Conservation (phyloP, 2,329 filamentous ascomycete species). For the Pestalotiopsis sp. region DNA sequence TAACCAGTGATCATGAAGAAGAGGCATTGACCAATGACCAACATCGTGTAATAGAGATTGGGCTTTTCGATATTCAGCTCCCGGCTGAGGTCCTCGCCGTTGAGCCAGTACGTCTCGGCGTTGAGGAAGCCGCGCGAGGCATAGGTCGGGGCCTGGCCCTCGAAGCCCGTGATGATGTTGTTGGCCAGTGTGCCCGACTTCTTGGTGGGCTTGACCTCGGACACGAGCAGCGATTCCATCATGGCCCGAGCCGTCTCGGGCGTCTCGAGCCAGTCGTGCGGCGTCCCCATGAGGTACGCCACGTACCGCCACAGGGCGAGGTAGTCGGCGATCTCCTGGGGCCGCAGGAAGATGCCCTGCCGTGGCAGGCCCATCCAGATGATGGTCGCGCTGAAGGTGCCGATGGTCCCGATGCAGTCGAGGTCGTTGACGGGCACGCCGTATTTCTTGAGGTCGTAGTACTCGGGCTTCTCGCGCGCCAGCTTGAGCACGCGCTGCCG, state of each 20-base stretch:
- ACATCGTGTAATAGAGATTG: slow-evolving; percentile 56
- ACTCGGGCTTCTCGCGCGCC: slow-evolving; percentile 55
- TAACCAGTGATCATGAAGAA: slow-evolving; percentile 63
- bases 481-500: slow-evolving; percentile 66
- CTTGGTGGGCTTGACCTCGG: slow-evolving; percentile 67
- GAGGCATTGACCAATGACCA: slow-evolving; percentile 68
- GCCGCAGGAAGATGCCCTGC: slow-evolving; percentile 69
- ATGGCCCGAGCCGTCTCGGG: slow-evolving; percentile 58
- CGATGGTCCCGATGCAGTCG: slow-evolving; percentile 73
- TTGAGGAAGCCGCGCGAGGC: slow-evolving; percentile 68
- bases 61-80: slow-evolving; percentile 61
- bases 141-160: slow-evolving; percentile 66
- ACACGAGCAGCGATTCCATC: slow-evolving; percentile 69
- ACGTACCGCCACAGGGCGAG: slow-evolving; percentile 78
- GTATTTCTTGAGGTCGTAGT: slow-evolving; percentile 61
- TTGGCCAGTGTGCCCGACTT: slow-evolving; percentile 69
- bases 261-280: slow-evolving; percentile 61
- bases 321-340: slow-evolving; percentile 69
- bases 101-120: slow-evolving; percentile 71
- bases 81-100: slow-evolving; percentile 65
- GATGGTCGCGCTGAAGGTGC: slow-evolving; percentile 68
- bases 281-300: slow-evolving; percentile 71
- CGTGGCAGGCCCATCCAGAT: slow-evolving; percentile 69
- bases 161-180: slow-evolving; percentile 74
- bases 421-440: slow-evolving; percentile 77